Evolutionary conservation across 1,284 basidiomycete genomes (phyloP), one percentile per base, ranked within the genome.

Genomic region (Fomitopsis schrenkii): DNA sequence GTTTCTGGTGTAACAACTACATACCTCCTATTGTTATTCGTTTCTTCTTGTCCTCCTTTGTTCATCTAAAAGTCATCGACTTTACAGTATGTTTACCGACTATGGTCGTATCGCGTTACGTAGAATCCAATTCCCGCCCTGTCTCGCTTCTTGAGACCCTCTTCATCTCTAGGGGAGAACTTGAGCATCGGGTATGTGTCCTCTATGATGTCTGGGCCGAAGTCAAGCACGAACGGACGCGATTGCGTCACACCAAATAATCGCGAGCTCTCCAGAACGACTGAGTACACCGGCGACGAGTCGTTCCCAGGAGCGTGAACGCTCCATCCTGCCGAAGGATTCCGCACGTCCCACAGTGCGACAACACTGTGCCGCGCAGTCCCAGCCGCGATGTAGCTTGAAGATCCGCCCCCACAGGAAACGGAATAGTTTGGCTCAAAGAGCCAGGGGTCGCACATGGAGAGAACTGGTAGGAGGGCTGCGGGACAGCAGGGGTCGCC

Each of bases 291-390:
- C 0, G 90, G 90, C 2, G 87, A 90, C 0, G 80, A 74, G 68
- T 91, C 88, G 67, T 90, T 90, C 6, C 86, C 85, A 2, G 91
- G 90, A 3, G 86, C 87, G 70, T 91, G 84, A 2, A 91, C 85
- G 64, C 86, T 88, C 87, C 88, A 91, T 2, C 90, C 90, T 26
- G 64, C 71, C 7, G 69, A 73, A 0, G 86, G 78, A 26, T 77
- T 77, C 26, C 91, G 85, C 33, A 90, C 78, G 71, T 93, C 91
- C 87, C 88, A 93, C 64, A 93, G 86, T 1, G 88, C 83, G 56
- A 93, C 82, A 28, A 91, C 82, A 61, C 86, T 84, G 69, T 93
- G 87, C 12, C 88, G 80, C 14, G 88, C 88, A 8, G 85, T 83
- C 19, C 91, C 91, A 2, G 88, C 90, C 5, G 86, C 84, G 52